Conservation (phyloP, 176 grass and related monocot species). For the Oryza meyeriana region DNA sequence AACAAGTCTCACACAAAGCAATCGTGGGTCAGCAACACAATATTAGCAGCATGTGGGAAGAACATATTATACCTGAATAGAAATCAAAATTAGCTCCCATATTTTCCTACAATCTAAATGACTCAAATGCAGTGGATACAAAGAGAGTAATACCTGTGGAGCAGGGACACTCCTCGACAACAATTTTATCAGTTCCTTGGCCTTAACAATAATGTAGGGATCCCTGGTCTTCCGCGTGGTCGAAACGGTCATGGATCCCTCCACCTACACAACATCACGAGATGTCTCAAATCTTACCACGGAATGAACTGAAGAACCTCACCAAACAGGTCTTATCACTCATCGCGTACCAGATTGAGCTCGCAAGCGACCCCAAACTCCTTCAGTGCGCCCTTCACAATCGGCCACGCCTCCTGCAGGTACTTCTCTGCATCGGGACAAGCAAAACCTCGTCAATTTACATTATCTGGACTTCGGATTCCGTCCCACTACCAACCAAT, state of each 20-base stretch:
- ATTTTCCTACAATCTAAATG: background rate
- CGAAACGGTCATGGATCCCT: conserved; percentile 95
- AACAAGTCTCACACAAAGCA: background rate
- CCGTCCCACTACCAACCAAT: background rate
- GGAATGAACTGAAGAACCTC: background rate
- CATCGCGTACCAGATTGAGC: conserved; percentile 75
- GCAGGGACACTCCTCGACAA: conserved; percentile 90
- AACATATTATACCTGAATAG: background rate
- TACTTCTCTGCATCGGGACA: conserved; percentile 73
- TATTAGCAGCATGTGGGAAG: background rate
- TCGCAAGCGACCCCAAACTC: conserved; percentile 73
- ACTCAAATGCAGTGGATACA: background rate
- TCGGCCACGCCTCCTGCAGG: conserved; percentile 85
- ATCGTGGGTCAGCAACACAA: background rate
- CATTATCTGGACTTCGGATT: background rate
- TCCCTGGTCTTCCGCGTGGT: conserved; percentile 91
- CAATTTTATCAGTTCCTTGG: conserved; percentile 83
- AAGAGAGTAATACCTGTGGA: conserved; percentile 53
- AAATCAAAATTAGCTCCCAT: background rate
- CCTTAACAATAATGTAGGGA: conserved; percentile 88
- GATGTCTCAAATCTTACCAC: background rate
- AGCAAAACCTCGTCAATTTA: background rate
- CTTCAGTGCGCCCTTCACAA: conserved; percentile 78
- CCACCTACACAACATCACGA: conserved; percentile 52
- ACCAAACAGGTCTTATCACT: background rate